Evolutionary conservation across 306 rosid genomes (phyloP).

Genomic region (Parietaria judaica): DNA sequence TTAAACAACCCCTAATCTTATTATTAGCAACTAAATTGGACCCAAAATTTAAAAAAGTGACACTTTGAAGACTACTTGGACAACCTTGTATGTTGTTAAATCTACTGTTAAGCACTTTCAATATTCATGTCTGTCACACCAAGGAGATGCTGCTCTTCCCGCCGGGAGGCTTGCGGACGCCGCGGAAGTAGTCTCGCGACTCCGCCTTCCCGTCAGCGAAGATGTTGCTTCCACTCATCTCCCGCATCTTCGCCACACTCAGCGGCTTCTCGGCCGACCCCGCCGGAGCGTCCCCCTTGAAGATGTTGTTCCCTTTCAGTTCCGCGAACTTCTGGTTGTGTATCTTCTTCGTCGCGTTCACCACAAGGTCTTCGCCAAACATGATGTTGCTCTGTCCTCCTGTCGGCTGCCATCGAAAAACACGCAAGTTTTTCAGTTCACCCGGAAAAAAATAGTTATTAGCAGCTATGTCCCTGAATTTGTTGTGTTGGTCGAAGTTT

Average conservation of each 20-base stretch:
- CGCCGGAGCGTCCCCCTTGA: slow-evolving; percentile 62
- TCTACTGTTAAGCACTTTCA: slow-evolving; percentile 6
- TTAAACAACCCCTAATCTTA: no score
- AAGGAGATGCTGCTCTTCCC: slow-evolving; percentile 90
- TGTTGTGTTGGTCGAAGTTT: no score
- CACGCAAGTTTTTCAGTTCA: not conserved
- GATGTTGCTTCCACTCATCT: slow-evolving; percentile 85
- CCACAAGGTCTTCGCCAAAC: slow-evolving; percentile 66
- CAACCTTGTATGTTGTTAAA: slow-evolving; percentile 6
- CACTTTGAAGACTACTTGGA: no score
- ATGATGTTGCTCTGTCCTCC: slow-evolving; percentile 91
- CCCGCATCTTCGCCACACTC: slow-evolving; percentile 83
- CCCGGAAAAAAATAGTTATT: no score
- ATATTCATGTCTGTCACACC: slow-evolving; percentile 34
- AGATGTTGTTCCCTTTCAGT: slow-evolving; percentile 75
- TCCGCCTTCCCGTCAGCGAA: slow-evolving; percentile 74
- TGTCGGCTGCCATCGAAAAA: slow-evolving; percentile 51
- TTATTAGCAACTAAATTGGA: no score
- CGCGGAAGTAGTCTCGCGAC: slow-evolving; percentile 60
- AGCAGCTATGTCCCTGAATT: no score
- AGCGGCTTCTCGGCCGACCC: slow-evolving; percentile 74
- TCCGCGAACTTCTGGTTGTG: slow-evolving; percentile 85
- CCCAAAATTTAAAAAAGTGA: no score
- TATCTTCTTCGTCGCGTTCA: slow-evolving; percentile 65
- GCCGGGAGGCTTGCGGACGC: slow-evolving; percentile 88